Base-by-base conservation (phyloP, 345 rosid genomes). In the Jatropha curcas region DNA sequence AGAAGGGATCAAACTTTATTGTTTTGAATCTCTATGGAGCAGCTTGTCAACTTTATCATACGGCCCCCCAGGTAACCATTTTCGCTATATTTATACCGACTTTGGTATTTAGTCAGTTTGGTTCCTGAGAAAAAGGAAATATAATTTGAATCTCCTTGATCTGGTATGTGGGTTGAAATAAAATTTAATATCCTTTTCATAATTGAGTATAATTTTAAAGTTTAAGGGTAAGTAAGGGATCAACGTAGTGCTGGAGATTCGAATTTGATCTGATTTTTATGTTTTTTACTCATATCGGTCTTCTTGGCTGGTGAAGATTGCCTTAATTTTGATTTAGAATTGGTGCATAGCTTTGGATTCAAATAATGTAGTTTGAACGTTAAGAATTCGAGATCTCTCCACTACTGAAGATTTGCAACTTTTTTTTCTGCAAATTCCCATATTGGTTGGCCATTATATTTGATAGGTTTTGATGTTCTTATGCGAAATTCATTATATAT, bases 41-140 rank as follows among this genome's bases (percentile, higher is more conserved):
- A 90, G 81, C 96, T 95, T 75, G 88, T 95, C 31, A 95, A 84
- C 90, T 95, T 95, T 81, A 89, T 95, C 13, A 92, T 95, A 75
- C 88, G 99, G 68, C 99, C 99, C 67, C 96, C 99, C 82, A 89
- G 99, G 99, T 92, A 68, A 71, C 39, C 46, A 56, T 37, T 17
- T 27, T 65, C 4, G 19, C 67, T 48, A n/a, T n/a, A n/a, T n/a
- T n/a, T n/a, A n/a, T n/a, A 41, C 19, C 24, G 6, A 20, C 5
- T 62, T 62, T 39, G 24, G 20, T 13, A 11, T 66, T 67, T 17
- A 43, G 6, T 19, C n/a, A 7, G 28, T 77, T 11, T 67, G 53
- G 60, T 73, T 56, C 24, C 30, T 27, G 19, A 34, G 76, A 12
- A 57, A 58, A 4, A 17, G 34, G 45, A 10, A 50, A 20, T 17